Evolutionary conservation across 2,329 filamentous ascomycete species (phyloP).

Genomic region (Nigrospora osmanthi): DNA sequence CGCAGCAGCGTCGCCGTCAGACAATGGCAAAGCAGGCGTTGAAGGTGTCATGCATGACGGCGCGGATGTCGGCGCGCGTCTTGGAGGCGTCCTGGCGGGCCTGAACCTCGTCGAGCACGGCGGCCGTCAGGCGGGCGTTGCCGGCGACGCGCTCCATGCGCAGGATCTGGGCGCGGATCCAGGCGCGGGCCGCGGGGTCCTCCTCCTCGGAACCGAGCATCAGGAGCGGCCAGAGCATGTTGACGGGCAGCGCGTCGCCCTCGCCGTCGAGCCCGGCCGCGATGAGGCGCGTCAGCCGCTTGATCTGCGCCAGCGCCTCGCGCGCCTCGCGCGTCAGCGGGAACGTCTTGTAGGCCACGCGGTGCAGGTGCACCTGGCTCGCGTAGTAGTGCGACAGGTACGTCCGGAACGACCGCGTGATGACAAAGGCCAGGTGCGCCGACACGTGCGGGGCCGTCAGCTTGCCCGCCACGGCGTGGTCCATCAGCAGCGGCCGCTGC

Average conservation of each 20-base stretch:
- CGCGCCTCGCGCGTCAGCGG: conserved; percentile 41
- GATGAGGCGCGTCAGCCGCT: conserved; percentile 36
- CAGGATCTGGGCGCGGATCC: conserved; percentile 43
- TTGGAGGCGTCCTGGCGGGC: conserved; percentile 31
- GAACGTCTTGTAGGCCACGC: conserved; percentile 46
- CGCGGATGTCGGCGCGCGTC: conserved; percentile 32
- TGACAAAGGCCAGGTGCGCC: conserved; percentile 36
- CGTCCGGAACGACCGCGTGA: conserved; percentile 45
- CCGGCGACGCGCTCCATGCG: conserved; percentile 36
- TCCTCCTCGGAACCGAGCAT: conserved; percentile 49
- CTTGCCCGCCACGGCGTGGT: conserved; percentile 44
- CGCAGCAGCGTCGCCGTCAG: conserved; percentile 14
- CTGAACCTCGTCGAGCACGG: conserved; percentile 38
- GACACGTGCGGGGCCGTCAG: conserved; percentile 39
- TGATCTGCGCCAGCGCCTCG: conserved; percentile 40
- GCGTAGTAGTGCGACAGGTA: conserved; percentile 50
- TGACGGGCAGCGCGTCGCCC: conserved; percentile 41
- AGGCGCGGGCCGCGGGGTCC: conserved; percentile 34
- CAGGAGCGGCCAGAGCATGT: conserved; percentile 48
- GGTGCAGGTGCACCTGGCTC: conserved; percentile 46
- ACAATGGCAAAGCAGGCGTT: conserved; percentile 46
- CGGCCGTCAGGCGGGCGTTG: conserved; percentile 34
- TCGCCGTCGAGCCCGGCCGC: conserved; percentile 25
- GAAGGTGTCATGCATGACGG: conserved; percentile 40
- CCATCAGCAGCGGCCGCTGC: conserved; percentile 44